Evolutionary conservation across 2,329 filamentous ascomycete genomes (phyloP), one percentile per base, ranked within the genome.

Genomic region (Trichophyton benhamiae): DNA sequence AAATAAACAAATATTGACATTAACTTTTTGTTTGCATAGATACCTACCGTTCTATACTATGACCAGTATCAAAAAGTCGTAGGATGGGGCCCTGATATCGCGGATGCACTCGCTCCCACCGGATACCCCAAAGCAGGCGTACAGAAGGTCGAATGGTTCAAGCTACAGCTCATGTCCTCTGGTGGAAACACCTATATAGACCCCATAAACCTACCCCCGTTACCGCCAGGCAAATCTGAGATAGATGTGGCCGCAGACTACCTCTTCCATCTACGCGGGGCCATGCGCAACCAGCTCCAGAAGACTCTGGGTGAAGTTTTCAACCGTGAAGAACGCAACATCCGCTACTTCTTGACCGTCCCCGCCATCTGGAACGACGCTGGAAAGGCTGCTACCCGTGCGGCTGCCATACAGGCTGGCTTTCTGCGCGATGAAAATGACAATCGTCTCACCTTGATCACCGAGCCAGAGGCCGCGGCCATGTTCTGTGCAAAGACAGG

Each of bases 131-230:
- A 97, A 80, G 89, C 89, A 38, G 92, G 92, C 66, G 92, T 99
- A 68, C 94, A 97, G 76, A 97, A 97, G 79, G 92, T 97, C 25
- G 94, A 97, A 78, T 99, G 94, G 94, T 97, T 99, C 83, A 97
- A 97, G 81, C 83, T 99, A 67, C 94, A 99, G 78, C 85, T 99
- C 62, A 97, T 97, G 94, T 83, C 96, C 65, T 96, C 91, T 63
- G 52, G 52, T 30, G 94, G 94, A 65, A 97, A 97, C 81, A 97
- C 94, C 52, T 97, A 97, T 76, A 97, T 97, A 72, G 94, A 97
- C 75, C 94, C 94, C 65, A 97, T 97, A 79, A 97, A 97, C 82
- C 84, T 99, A 67, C 94, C 94, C 57, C 94, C 94, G 66, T 88
- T 97, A 73, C 94, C 94, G 57, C 91, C 92, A 53, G 94, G 94